Evolutionary conservation across 2,329 filamentous ascomycete species (phyloP).

Genomic region (Pseudogymnoascus verrucosus): DNA sequence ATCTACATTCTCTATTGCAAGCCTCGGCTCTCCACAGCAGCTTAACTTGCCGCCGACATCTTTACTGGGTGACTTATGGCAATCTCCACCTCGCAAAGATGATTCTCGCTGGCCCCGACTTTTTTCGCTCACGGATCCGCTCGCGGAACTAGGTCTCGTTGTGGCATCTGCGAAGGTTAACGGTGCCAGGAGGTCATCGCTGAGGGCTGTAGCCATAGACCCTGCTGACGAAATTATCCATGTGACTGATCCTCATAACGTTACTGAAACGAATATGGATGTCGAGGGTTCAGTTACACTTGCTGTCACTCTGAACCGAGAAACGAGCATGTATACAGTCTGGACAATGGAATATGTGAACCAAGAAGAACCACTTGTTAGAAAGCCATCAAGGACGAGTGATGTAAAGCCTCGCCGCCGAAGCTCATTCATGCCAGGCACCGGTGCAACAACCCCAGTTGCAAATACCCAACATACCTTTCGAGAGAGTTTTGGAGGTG

Average conservation of each 20-base stretch:
- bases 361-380: slow-evolving; percentile 43
- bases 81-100: slow-evolving; percentile 42
- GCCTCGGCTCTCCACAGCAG: slow-evolving; percentile 46
- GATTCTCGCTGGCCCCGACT: slow-evolving; percentile 63
- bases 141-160: slow-evolving; percentile 78
- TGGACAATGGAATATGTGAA: slow-evolving; percentile 77
- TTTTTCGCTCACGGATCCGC: slow-evolving; percentile 76
- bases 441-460: slow-evolving; percentile 69
- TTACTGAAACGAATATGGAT: slow-evolving; percentile 44
- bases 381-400: slow-evolving; percentile 33
- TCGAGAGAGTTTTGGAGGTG: slow-evolving; percentile 66
- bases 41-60: slow-evolving; percentile 44
- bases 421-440: slow-evolving; percentile 60
- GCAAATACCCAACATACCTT: slow-evolving; percentile 51
- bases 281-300: slow-evolving; percentile 49
- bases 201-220: slow-evolving; percentile 54
- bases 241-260: slow-evolving; percentile 48
- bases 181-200: slow-evolving; percentile 33
- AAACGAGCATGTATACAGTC: slow-evolving; percentile 69
- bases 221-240: slow-evolving; percentile 77
- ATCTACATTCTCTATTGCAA: slow-evolving; percentile 49
- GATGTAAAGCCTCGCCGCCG: slow-evolving; percentile 20
- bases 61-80: slow-evolving; percentile 51
- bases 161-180: slow-evolving; percentile 41
- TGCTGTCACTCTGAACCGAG: slow-evolving; percentile 72